Base-by-base conservation (phyloP, 169 alveolate species). In the Plasmodium gallinaceum region DNA sequence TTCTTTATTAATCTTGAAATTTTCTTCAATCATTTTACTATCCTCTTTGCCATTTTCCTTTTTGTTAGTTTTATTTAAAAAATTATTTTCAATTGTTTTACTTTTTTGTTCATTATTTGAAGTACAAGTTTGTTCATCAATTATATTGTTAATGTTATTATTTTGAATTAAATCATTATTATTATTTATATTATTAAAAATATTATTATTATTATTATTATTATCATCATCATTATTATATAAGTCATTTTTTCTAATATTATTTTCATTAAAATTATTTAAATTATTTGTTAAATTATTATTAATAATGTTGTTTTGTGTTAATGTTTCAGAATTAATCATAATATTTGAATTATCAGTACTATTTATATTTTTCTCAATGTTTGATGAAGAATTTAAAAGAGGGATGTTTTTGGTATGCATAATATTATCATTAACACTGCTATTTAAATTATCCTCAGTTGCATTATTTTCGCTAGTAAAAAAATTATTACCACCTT, bases 271-370 rank as follows among this genome's bases (percentile, higher is more conserved):
- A 9, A 20, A 48, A 7, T 71, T 58, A 10, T 86, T 64, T 6
- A 65, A 70, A 22, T 86, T 60, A 12, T 78, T 93, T 26, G 86
- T 93, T 16, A 92, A 78, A 8, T 76, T 46, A 22, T 78, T 65
- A 9, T 92, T 92, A 65, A 88, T 32, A 5, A 91, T 92, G 10
- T 76, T 22, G 22, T 90, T 91, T 10, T 87, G 74, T 37, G 57
- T 65, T 7, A 43, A 26, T 10, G 45, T 48, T 37, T 32, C 9
- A 16, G 18, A 14, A 14, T 24, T 61, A 18, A 22, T 10, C 24
- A 61, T 22, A 22, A 20, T 5, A 61, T 32, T 61, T 2, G 16
- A 10, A 61, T 61, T 61, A 24, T 61, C 24, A 18, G 70, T 18
- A 22, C 7, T 24, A 24, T 8, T 61, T 61, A 7, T 18, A 20